phyloP scores from a whole-genome alignment of 2,329 filamentous ascomycete species.

The Trichoderma lentiforme region DNA sequence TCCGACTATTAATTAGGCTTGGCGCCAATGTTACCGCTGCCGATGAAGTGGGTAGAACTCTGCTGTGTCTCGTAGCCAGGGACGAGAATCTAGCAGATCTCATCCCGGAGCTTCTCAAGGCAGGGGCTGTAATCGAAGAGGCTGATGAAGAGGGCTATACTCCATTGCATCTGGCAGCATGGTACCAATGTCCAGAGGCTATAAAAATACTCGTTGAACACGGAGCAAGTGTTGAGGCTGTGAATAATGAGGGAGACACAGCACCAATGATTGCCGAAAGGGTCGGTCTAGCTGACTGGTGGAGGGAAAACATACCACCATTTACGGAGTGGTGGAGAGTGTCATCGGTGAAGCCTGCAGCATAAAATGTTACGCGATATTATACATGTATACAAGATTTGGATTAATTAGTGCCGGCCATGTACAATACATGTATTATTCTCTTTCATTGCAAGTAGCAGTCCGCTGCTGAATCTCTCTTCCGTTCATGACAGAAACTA shows the following conservation, averaged over 20 bases:
- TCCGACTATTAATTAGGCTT: background rate
- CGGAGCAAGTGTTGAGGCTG: background rate
- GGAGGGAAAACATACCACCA: background rate
- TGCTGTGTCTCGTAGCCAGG: background rate
- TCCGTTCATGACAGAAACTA: background rate
- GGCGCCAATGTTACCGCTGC: background rate
- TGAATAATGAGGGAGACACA: background rate
- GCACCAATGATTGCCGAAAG: background rate
- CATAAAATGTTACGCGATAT: background rate
- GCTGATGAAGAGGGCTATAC: background rate
- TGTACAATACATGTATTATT: background rate
- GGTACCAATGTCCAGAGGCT: fast-evolving
- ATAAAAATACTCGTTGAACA: background rate
- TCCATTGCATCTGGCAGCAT: background rate
- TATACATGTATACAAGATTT: background rate
- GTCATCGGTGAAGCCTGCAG: background rate
- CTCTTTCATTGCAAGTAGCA: background rate
- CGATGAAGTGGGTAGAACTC: background rate
- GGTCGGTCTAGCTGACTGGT: background rate
- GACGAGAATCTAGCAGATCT: background rate
- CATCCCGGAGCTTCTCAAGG: background rate
- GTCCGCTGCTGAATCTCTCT: background rate
- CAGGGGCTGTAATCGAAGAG: background rate
- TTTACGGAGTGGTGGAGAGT: background rate
- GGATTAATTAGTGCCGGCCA: too few relatives aligned